Conservation (phyloP, 148 eudicot genomes). For the Amaranthus cruentus region DNA sequence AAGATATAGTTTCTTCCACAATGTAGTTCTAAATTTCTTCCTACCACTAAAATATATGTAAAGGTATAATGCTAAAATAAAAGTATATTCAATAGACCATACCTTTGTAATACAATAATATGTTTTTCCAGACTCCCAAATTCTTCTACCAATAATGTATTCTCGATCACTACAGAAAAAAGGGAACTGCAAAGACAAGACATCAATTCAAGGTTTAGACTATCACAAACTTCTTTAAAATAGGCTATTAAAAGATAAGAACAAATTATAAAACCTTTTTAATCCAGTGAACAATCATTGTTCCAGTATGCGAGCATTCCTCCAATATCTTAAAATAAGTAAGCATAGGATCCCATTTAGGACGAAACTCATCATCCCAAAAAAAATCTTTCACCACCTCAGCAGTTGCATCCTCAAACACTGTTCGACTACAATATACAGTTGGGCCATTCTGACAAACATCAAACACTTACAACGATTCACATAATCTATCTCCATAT, state of each 20-base stretch:
- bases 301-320: conserved; percentile 70
- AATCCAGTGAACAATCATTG: conserved; percentile 74
- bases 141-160: conserved; percentile 87
- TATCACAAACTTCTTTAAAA: not conserved
- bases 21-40: not conserved
- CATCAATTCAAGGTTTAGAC: conserved; percentile 6
- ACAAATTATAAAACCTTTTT: conserved; percentile 54
- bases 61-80: not conserved
- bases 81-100: conserved; percentile 8
- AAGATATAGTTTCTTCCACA: not conserved
- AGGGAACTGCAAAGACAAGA: conserved; percentile 67
- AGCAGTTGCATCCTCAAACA: conserved; percentile 83
- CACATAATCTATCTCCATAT: not conserved
- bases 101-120: conserved; percentile 94
- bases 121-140: conserved; percentile 86
- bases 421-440: conserved; percentile 75
- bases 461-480: not conserved
- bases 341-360: conserved; percentile 98
- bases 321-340: conserved; percentile 62
- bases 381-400: conserved; percentile 95
- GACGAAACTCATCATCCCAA: conserved; percentile 96
- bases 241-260: not conserved
- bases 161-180: conserved; percentile 99
- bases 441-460: conserved; percentile 51
- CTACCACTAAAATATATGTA: not conserved